These are phyloP conservation scores for Diaporthe capsici DNA, from an alignment of 2,329 filamentous ascomycete genomes.

Conservation along the genomic window DNA sequence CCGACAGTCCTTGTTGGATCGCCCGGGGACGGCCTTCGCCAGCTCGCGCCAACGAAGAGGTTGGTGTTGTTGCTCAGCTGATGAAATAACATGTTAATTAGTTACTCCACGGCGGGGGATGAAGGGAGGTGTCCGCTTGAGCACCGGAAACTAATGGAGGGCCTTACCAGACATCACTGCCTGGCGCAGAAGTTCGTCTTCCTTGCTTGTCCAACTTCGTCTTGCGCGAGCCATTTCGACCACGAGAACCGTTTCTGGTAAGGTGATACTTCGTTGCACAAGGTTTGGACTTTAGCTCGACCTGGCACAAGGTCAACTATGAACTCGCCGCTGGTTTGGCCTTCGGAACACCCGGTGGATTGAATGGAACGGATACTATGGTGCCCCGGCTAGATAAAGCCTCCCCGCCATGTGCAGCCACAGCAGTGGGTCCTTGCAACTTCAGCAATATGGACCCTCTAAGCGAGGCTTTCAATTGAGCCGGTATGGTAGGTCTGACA, in stretches of 20 bases:
- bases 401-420: not conserved
- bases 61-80: conserved; percentile 15
- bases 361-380: not conserved
- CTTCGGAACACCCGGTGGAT: not conserved
- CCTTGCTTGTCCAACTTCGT: conserved; percentile 33
- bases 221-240: conserved; percentile 26
- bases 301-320: not conserved
- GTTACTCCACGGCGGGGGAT: not conserved
- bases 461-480: not conserved
- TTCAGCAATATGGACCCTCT: not conserved
- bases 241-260: not conserved
- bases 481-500: not conserved
- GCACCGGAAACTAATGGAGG: not conserved
- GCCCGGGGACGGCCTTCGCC: conserved; percentile 41
- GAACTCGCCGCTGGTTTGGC: conserved; percentile 1
- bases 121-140: not conserved
- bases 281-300: not conserved
- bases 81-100: not conserved
- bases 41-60: conserved; percentile 29
- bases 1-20: conserved; percentile 48
- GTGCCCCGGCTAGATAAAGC: not conserved
- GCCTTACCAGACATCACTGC: conserved; percentile 29
- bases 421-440: conserved; percentile 8
- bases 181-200: conserved; percentile 33
- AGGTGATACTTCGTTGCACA: conserved; percentile 4